These are phyloP conservation scores for Dalbergia oliveri DNA, from an alignment of 306 rosid genomes.

Conservation along the genomic window DNA sequence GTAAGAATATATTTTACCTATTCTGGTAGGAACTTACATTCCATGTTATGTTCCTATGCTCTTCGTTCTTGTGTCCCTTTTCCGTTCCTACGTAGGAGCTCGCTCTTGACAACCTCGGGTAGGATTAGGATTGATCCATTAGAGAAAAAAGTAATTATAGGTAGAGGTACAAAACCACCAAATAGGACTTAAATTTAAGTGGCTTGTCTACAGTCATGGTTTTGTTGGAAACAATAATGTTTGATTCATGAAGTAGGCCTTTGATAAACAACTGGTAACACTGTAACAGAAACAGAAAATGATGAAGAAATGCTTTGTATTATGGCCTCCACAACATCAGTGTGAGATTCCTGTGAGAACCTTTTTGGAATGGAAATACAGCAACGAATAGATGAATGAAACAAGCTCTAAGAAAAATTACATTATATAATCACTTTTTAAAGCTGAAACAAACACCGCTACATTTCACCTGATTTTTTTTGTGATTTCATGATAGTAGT, in stretches of 20 bases:
- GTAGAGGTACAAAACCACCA: background rate
- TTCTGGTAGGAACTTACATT: no score
- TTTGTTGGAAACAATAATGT: background rate
- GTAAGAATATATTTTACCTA: no score
- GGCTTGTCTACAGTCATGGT: background rate
- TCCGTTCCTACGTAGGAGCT: no score
- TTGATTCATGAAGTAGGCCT: background rate
- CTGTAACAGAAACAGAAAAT: no score
- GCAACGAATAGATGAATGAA: background rate
- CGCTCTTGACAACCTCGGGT: no score
- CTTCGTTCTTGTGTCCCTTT: no score
- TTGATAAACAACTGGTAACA: no score
- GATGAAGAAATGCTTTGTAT: no score
- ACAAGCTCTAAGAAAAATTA: background rate
- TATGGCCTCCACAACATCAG: no score
- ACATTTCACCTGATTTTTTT: conserved; percentile 11
- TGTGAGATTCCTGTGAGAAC: no score
- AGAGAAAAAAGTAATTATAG: background rate
- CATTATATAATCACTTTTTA: background rate
- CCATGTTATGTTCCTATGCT: no score
- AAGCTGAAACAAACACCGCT: background rate
- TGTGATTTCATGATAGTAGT: conserved; percentile 26
- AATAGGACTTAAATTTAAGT: background rate
- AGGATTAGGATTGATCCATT: background rate
- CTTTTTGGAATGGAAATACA: no score